Percentiles rank a stretch among this genome's conserved stretches.
These are phyloP conservation scores for Pleurotus eryngii DNA, from an alignment of 768 basidiomycete species.

Conservation along the genomic window DNA sequence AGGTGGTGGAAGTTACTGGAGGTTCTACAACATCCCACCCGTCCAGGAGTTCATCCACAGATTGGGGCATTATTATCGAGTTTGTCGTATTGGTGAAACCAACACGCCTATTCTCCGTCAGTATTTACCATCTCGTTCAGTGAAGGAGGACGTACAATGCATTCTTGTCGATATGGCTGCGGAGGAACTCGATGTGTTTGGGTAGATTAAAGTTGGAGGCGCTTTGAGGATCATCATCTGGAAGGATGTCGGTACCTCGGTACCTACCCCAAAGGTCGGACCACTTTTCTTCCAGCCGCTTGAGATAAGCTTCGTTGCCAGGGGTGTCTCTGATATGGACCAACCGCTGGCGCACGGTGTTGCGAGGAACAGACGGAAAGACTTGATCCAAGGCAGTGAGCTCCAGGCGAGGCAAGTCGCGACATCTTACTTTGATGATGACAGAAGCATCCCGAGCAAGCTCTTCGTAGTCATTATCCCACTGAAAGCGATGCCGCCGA, in stretches of 20 bases:
- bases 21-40: constrained; percentile 53
- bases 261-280: constrained; percentile 71
- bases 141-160: constrained; percentile 60
- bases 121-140: constrained; percentile 1
- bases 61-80: constrained; percentile 35
- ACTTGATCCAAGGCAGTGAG: constrained; percentile 74
- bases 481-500: constrained; percentile 71
- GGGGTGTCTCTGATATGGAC: constrained; percentile 56
- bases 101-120: constrained; percentile 48
- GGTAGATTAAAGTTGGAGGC: constrained; percentile 76
- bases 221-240: constrained; percentile 67
- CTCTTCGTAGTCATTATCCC: constrained; percentile 87
- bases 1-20: constrained; percentile 37
- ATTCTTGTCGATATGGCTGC: constrained; percentile 81
- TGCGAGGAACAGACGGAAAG: constrained; percentile 73
- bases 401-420: constrained; percentile 56
- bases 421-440: constrained; percentile 78
- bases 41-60: constrained; percentile 39
- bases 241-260: constrained; percentile 62
- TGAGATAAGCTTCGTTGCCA: constrained; percentile 72
- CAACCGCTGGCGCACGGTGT: constrained; percentile 69
- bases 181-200: constrained; percentile 77
- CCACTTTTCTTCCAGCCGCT: constrained; percentile 81
- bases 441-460: constrained; percentile 80
- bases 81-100: constrained; percentile 49